Percentiles rank a stretch among this genome's conserved stretches.
Conservation (phyloP, 2,329 filamentous ascomycete species). For the Aureobasidium sp. region DNA sequence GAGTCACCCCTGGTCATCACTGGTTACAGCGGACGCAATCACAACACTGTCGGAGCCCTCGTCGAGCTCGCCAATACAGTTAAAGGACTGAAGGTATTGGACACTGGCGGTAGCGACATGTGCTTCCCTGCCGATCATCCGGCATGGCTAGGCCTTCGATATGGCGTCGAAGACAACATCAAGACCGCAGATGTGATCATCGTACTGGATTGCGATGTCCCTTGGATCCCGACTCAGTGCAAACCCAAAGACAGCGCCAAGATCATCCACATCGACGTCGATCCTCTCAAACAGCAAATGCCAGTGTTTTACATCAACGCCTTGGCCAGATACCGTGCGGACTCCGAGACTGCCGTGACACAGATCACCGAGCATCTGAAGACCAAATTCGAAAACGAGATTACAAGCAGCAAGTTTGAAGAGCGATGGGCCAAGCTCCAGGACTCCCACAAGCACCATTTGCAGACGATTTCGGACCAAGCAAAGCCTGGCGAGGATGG, state of each 20-base stretch:
- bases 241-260: constrained; percentile 50
- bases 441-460: constrained; percentile 50
- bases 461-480: constrained; percentile 54
- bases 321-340: constrained; percentile 44
- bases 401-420: constrained; percentile 36
- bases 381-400: constrained; percentile 37
- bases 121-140: constrained; percentile 67
- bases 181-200: constrained; percentile 75
- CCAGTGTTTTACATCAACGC: constrained; percentile 53
- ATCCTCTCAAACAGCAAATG: constrained; percentile 59
- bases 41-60: constrained; percentile 53
- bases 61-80: constrained; percentile 62
- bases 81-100: constrained; percentile 63
- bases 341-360: constrained; percentile 51
- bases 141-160: constrained; percentile 56
- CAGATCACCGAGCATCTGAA: constrained; percentile 62
- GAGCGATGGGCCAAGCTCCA: constrained; percentile 50
- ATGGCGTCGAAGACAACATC: constrained; percentile 66
- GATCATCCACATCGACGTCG: constrained; percentile 60
- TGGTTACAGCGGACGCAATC: constrained; percentile 65
- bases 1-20: constrained; percentile 63
- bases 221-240: constrained; percentile 80
- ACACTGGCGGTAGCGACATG: constrained; percentile 74
- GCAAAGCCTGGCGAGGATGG: constrained; percentile 55
- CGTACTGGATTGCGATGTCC: constrained; percentile 82